Base-by-base conservation (phyloP, 2,329 filamentous ascomycete species). In the Colletotrichum plurivorum region DNA sequence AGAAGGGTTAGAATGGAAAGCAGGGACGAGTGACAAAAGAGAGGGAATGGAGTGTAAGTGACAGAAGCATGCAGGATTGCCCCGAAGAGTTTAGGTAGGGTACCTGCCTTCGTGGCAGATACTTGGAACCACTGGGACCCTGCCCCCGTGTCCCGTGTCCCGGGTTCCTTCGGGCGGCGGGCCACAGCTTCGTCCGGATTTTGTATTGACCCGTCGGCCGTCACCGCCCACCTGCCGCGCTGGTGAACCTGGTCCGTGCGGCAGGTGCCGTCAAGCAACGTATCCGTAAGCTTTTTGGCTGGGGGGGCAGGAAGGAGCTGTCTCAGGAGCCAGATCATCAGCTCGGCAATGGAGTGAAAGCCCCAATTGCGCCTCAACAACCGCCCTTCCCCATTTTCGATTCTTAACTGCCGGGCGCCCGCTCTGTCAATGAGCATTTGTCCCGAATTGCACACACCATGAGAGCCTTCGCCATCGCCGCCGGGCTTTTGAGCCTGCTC, bases 401-500 rank as follows among this genome's bases (percentile, higher is more conserved):
- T 70, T 63, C 58, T 68, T 54, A 70, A 70, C 18, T 57, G 52
- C 53, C 72, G 72, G 73, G 73, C 69, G 66, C 62, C 72, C 63
- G 72, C 63, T 70, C 62, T 55, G 69, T 76, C 74, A 43, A 78
- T 77, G 75, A 76, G 72, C 73, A 69, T 70, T 64, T 70, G 56
- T 62, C 62, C 64, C 60, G 66, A 68, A 63, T 62, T 65, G 68
- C 39, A 61, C 70, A 68, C 79, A 83, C 75, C 71, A 86, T 86
- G 84, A 84, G 82, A 79, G 79, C 82, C 74, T 78, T 81, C 76
- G 78, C 86, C 74, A 79, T 88, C 78, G 84, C 87, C 76, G 85
- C 88, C 76, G 87, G 87, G 74, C 83, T 90, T 76, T 81, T 88
- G 73, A 89, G 89, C 77, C 84, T 90, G 77, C 79, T 89, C 74